Percentiles rank a stretch among this genome's conserved stretches.
These are phyloP conservation scores for Cutaneotrichosporon sp. DNA, from an alignment of 1,284 basidiomycete species.

Conservation along the genomic window DNA sequence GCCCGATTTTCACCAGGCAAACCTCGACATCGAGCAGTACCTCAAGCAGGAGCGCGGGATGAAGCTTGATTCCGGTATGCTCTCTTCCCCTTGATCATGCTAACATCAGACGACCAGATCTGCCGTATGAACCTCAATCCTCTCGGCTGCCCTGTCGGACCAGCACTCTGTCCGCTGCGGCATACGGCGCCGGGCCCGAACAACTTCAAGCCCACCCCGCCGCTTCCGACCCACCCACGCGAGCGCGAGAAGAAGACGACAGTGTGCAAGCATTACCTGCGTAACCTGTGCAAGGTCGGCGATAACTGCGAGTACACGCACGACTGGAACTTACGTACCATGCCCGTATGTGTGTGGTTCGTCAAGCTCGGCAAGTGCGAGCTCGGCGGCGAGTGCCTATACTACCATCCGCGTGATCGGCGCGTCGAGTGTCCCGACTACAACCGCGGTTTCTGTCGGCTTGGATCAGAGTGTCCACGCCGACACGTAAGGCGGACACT, in stretches of 20 bases:
- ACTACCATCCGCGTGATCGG: conserved; percentile 86
- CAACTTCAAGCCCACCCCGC: conserved; percentile 84
- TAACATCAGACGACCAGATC: conserved; percentile 75
- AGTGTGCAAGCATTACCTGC: conserved; percentile 99
- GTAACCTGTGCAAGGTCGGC: conserved; percentile 97
- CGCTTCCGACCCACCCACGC: conserved; percentile 68
- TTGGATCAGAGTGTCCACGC: conserved; percentile 83
- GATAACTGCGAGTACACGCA: conserved; percentile 98
- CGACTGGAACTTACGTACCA: conserved; percentile 95
- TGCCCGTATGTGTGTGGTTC: conserved; percentile 99
- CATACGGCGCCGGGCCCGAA: conserved; percentile 79
- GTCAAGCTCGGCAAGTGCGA: conserved; percentile 98
- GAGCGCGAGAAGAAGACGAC: conserved; percentile 84
- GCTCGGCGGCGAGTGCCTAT: conserved; percentile 96
- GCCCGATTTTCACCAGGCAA: conserved; percentile 91
- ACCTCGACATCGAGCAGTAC: conserved; percentile 77
- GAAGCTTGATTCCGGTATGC: conserved; percentile 85
- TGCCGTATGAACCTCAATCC: conserved; percentile 76
- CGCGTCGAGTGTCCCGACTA: conserved; percentile 94
- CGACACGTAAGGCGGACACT: conserved; percentile 89
- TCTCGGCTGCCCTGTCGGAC: conserved; percentile 81
- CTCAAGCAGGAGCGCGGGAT: conserved; percentile 80
- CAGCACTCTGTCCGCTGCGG: conserved; percentile 79
- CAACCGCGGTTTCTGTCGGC: conserved; percentile 89
- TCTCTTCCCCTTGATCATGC: conserved; percentile 13